Base-by-base conservation (phyloP, 371 early-diverging fungal genomes). In the Circinella umbellata region DNA sequence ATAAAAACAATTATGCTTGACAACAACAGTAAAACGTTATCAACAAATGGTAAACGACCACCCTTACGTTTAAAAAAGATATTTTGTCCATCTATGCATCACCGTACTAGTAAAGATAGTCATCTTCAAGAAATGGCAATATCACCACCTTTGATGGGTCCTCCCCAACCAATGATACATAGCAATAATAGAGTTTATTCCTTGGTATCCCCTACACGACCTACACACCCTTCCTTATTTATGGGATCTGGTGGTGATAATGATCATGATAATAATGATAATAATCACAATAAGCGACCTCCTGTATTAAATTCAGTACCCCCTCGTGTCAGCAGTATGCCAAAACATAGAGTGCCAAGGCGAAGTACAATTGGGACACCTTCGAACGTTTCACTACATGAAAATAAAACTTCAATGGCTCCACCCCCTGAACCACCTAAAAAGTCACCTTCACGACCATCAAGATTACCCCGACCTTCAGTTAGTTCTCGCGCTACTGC, bases 311-410 rank as follows among this genome's bases (percentile, higher is more conserved):
- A 68, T 27, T 68, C 68, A 7, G 68, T 68, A 20, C 68, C 68
- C 13, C 68, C 68, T n/a, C 61, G 68, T 27, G 68, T 68, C 36
- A 68, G 68, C 54, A 62, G 62, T 46, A 68, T 68, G 68, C 68
- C 68, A 6, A 61, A 62, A 42, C 42, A 42, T 27, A 27, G 37
- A 1, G 51, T 34, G n/a, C 20, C 48, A 9, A 59, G 57, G 14
- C 20, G 57, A 57, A 34, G 35, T 57, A 57, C 57, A 14, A 57
- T 34, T 17, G 14, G 17, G 5, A 15, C 51, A 51, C 51, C 51
- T 17, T 15, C 14, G 15, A 57, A 57, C 9, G 34, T 27, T 27
- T 34, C 4, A 34, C 15, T 15, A 14, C 68, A 60, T 5, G 1
- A n/a, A 17, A 14, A 51, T 51, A 14, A 51, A 51, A n/a, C 15